Conservation (phyloP, 495 filamentous ascomycete genomes). For the Tuber aestivum region DNA sequence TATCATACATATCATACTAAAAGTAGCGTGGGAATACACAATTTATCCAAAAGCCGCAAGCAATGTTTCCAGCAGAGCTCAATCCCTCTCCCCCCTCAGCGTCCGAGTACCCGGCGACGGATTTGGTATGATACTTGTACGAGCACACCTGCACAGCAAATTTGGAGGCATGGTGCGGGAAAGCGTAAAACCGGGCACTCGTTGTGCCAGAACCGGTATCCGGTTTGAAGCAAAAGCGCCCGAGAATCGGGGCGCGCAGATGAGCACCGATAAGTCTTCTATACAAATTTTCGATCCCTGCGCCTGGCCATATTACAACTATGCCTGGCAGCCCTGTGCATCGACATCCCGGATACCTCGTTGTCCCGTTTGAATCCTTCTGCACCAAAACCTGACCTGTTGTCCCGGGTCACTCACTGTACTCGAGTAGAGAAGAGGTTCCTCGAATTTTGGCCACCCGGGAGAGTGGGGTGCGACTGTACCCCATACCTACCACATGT, state of each 20-base stretch:
- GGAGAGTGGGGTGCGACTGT: no score
- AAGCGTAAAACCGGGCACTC: not conserved
- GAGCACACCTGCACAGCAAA: not conserved
- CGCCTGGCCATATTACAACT: not conserved
- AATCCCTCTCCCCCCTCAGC: not conserved
- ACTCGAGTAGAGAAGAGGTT: no score
- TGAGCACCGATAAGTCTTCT: not conserved
- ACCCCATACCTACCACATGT: no score
- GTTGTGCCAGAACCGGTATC: not conserved
- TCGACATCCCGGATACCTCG: no score
- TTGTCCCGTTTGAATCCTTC: no score
- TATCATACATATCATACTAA: no score
- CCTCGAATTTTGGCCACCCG: no score
- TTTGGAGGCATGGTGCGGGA: not conserved
- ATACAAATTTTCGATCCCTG: not conserved
- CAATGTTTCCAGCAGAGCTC: not conserved
- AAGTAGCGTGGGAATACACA: not conserved
- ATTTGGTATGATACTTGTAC: not conserved
- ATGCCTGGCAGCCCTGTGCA: no score
- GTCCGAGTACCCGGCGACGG: no score
- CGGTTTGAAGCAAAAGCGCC: not conserved
- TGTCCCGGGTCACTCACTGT: no score
- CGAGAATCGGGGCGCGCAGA: not conserved
- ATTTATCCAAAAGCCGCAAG: not conserved
- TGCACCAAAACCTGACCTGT: no score